Conservation (phyloP, 1,284 basidiomycete genomes). For the Apiotrichum brassicae region DNA sequence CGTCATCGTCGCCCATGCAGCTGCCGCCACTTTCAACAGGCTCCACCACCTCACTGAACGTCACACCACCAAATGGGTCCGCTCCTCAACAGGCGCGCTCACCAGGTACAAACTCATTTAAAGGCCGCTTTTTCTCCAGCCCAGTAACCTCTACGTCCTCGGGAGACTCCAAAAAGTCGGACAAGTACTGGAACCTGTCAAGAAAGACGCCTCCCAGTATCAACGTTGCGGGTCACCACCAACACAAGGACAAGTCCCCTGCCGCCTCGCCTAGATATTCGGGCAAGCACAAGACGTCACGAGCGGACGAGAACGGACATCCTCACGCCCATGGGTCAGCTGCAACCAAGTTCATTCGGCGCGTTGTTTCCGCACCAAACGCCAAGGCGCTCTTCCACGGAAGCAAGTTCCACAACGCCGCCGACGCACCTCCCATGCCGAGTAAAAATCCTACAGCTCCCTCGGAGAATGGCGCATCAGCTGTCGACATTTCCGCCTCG, state of each 20-base stretch:
- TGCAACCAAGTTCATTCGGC: constrained; percentile 61
- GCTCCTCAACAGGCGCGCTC: background rate
- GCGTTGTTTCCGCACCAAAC: constrained; percentile 94
- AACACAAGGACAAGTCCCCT: background rate
- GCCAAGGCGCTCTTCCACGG: constrained; percentile 74
- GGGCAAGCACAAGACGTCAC: background rate
- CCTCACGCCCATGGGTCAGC: background rate
- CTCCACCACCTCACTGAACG: constrained; percentile 16
- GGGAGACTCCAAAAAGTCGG: constrained; percentile 8
- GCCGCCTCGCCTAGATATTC: background rate
- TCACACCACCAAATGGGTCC: no score
- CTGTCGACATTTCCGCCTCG: constrained; percentile 20
- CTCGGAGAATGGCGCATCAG: background rate
- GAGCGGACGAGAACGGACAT: constrained; percentile 5
- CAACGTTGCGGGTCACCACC: background rate
- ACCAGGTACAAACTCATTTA: constrained; percentile 17
- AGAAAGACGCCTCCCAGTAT: constrained; percentile 11
- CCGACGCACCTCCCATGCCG: constrained; percentile 35
- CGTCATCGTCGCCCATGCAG: constrained; percentile 3
- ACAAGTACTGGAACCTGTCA: constrained; percentile 25
- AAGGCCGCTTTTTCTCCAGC: constrained; percentile 39
- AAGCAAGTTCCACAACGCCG: constrained; percentile 19
- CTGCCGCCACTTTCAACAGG: constrained; percentile 1
- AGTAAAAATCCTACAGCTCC: constrained; percentile 2
- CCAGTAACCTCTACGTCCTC: constrained; percentile 14